Evolutionary conservation across 2,329 filamentous ascomycete genomes (phyloP).

Genomic region (Trichoderma sp.): DNA sequence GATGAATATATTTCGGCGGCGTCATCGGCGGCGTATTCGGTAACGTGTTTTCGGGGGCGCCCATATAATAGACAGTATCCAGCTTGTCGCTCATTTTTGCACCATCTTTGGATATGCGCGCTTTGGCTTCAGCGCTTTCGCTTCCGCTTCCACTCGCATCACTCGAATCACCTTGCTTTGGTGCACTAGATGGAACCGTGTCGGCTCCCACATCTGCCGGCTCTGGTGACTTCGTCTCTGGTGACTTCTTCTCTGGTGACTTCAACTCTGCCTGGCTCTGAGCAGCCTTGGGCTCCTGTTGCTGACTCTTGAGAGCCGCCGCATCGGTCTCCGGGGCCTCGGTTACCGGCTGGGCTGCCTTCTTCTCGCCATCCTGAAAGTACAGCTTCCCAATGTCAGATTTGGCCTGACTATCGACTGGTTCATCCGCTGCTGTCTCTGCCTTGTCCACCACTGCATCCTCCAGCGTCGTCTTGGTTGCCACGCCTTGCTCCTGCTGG

Average conservation of each 20-base stretch:
- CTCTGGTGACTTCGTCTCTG: too few species aligned
- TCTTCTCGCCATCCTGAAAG: background rate
- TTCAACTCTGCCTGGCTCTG: background rate
- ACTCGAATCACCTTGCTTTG: background rate
- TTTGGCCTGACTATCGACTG: background rate
- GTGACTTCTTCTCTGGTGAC: too few species aligned
- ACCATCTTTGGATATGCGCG: background rate
- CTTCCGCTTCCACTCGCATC: background rate
- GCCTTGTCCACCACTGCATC: background rate
- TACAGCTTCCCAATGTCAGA: slow-evolving; percentile 15
- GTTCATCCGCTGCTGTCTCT: background rate
- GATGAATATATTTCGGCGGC: slow-evolving; percentile 81
- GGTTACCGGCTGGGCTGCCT: background rate
- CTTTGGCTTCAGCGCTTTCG: background rate
- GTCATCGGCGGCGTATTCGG: slow-evolving; percentile 63
- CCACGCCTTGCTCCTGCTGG: background rate
- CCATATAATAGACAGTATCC: slow-evolving; percentile 50
- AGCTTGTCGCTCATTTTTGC: slow-evolving; percentile 32
- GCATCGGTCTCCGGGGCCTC: background rate
- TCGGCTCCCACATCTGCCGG: background rate
- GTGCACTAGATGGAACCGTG: background rate
- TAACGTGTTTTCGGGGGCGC: slow-evolving; percentile 38
- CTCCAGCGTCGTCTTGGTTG: background rate
- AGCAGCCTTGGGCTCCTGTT: background rate
- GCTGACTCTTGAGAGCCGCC: background rate